phyloP scores from a whole-genome alignment of 805 yeast genomes.

The Metschnikowia aberdeeniae region DNA sequence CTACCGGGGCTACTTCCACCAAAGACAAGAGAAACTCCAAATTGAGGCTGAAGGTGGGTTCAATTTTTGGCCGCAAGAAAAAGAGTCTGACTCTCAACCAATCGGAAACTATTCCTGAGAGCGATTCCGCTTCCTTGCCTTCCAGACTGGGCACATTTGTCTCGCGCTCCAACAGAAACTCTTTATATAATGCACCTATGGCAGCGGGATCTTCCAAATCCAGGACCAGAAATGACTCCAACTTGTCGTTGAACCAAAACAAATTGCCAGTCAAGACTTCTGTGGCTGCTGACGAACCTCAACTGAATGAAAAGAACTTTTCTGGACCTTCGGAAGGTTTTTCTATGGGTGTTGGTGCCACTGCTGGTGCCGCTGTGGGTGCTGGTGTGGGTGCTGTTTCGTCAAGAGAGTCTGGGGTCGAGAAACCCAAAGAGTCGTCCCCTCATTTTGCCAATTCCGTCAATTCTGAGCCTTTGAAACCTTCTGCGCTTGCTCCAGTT shows the following conservation, averaged over 20 bases:
- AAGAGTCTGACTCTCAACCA: conserved; percentile 34
- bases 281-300: background rate
- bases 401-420: background rate
- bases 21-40: conserved; percentile 34
- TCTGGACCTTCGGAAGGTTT: background rate
- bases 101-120: conserved; percentile 31
- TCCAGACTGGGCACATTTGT: conserved; percentile 11
- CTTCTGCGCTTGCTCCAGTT: background rate
- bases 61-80: conserved; percentile 61
- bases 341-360: background rate
- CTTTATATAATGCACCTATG: conserved; percentile 10
- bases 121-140: conserved; percentile 23
- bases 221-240: background rate
- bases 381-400: background rate
- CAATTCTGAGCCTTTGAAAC: conserved; percentile 2
- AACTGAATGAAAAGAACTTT: background rate
- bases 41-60: conserved; percentile 68
- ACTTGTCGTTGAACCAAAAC: background rate
- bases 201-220: background rate
- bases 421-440: background rate
- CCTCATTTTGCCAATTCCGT: background rate
- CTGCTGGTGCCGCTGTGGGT: background rate
- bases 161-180: conserved; percentile 12
- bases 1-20: conserved; percentile 18
- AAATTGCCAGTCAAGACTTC: background rate